Evolutionary conservation across 2,329 filamentous ascomycete species (phyloP).

Genomic region (Penicillium sp.): DNA sequence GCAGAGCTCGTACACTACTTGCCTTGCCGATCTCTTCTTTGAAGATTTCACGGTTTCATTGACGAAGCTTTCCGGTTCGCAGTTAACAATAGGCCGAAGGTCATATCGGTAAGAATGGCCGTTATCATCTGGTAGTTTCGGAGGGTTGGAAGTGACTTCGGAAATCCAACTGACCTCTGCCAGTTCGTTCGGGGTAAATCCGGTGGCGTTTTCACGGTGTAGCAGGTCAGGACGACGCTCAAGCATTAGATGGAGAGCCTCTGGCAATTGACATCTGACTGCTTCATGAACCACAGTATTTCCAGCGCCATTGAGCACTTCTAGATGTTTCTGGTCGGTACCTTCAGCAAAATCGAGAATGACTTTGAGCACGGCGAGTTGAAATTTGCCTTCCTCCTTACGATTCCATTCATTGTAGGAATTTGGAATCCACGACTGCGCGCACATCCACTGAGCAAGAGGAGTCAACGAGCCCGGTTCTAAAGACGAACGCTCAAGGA

Average conservation of each 20-base stretch:
- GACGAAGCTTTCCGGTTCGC: neutral
- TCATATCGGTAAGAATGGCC: neutral
- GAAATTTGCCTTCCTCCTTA: constrained; percentile 11
- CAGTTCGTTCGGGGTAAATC: constrained; percentile 65
- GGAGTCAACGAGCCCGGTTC: constrained; percentile 35
- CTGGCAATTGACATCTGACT: constrained; percentile 46
- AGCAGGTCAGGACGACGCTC: constrained; percentile 57
- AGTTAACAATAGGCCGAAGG: neutral
- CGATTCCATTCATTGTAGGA: neutral
- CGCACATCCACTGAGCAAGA: constrained; percentile 55
- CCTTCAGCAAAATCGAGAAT: constrained; percentile 57
- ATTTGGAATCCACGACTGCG: constrained; percentile 5
- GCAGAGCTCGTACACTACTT: constrained; percentile 36
- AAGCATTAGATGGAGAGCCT: constrained; percentile 53
- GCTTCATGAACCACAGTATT: constrained; percentile 41
- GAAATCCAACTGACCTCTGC: constrained; percentile 26
- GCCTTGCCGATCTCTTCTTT: neutral
- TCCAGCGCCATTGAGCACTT: constrained; percentile 41
- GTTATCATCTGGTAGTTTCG: constrained; percentile 1
- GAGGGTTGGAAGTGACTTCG: constrained; percentile 18
- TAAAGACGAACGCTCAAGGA: constrained; percentile 25
- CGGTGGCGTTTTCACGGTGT: constrained; percentile 70
- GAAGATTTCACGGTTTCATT: neutral
- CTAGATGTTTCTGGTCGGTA: constrained; percentile 42
- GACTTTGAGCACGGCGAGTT: constrained; percentile 44